Conservation (phyloP, 768 basidiomycete genomes). For the Pleurotus tuoliensis region DNA sequence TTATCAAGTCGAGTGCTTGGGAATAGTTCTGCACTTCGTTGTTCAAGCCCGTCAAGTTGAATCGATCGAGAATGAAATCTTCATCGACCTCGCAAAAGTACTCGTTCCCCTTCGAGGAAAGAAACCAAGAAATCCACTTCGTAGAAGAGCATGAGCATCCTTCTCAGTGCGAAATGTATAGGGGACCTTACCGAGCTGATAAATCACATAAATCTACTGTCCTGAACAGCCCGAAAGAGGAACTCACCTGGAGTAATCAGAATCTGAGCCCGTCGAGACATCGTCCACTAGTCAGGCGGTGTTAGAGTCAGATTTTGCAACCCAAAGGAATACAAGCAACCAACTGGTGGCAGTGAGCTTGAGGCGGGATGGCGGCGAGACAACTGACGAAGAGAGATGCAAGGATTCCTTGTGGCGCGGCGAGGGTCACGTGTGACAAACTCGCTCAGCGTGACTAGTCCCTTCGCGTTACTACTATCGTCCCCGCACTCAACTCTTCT, state of each 20-base stretch:
- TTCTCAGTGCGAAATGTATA: too few relatives aligned
- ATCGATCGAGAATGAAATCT: conserved; percentile 96
- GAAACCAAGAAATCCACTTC: conserved; percentile 97
- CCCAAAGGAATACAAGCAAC: background rate
- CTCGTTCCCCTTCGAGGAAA: conserved; percentile 97
- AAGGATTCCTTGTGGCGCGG: too few relatives aligned
- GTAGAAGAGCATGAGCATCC: conserved; percentile 1
- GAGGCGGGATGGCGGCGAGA: background rate
- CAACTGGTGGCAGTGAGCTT: conserved; percentile 1
- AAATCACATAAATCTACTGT: conserved; percentile 6
- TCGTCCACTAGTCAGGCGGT: conserved; percentile 59
- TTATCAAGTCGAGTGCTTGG: conserved; percentile 93
- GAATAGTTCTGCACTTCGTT: conserved; percentile 94
- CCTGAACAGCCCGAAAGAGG: conserved; percentile 7
- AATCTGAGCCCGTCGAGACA: conserved; percentile 88
- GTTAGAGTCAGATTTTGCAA: conserved; percentile 2
- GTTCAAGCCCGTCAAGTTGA: conserved; percentile 97
- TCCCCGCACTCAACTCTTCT: too few relatives aligned
- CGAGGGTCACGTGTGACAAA: too few relatives aligned
- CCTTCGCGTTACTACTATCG: background rate
- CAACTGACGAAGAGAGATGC: background rate
- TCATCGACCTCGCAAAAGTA: conserved; percentile 99
- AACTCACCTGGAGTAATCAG: conserved; percentile 90
- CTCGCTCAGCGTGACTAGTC: background rate
- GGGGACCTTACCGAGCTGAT: conserved; percentile 32